Percentiles rank a stretch among this genome's conserved stretches.
These are phyloP conservation scores for Macrolepiota albuminosa DNA, from an alignment of 768 basidiomycete species.

Conservation along the genomic window DNA sequence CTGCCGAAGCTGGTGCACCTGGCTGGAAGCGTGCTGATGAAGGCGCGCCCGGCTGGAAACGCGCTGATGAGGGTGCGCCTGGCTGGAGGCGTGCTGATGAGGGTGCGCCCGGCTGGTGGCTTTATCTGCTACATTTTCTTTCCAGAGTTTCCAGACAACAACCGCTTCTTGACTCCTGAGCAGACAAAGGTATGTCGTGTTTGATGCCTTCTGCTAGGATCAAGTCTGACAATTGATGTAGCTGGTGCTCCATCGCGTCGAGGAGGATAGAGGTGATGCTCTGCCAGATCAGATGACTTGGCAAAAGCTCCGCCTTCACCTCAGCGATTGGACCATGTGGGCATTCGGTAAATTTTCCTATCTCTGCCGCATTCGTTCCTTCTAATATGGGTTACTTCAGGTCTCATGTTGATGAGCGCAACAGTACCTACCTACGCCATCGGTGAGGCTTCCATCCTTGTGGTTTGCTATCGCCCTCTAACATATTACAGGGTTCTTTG, in stretches of 20 bases:
- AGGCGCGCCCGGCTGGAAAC: too few relatives aligned
- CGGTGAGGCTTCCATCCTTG: neutral
- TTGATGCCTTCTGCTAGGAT: too few relatives aligned
- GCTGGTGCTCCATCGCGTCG: constrained; percentile 26
- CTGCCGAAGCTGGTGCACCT: neutral
- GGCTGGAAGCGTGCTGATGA: neutral
- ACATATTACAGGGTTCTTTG: constrained; percentile 21
- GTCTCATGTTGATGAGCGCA: too few relatives aligned
- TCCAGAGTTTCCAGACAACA: constrained; percentile 13
- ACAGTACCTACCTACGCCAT: too few relatives aligned
- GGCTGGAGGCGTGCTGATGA: neutral
- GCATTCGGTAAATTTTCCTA: too few relatives aligned
- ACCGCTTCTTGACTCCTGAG: too few relatives aligned
- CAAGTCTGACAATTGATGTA: neutral
- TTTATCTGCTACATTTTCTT: constrained; percentile 20
- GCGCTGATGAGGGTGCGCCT: neutral
- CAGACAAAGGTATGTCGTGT: too few relatives aligned
- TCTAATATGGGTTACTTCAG: too few relatives aligned
- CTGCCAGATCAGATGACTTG: constrained; percentile 28
- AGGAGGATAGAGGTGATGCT: constrained; percentile 32
- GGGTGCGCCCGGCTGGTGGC: neutral
- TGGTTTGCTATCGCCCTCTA: neutral
- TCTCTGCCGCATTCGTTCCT: too few relatives aligned
- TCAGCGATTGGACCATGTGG: too few relatives aligned
- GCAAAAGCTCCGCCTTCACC: constrained; percentile 16